These are phyloP conservation scores for Tricholoma terreum DNA, from an alignment of 768 basidiomycete genomes.

Conservation along the genomic window DNA sequence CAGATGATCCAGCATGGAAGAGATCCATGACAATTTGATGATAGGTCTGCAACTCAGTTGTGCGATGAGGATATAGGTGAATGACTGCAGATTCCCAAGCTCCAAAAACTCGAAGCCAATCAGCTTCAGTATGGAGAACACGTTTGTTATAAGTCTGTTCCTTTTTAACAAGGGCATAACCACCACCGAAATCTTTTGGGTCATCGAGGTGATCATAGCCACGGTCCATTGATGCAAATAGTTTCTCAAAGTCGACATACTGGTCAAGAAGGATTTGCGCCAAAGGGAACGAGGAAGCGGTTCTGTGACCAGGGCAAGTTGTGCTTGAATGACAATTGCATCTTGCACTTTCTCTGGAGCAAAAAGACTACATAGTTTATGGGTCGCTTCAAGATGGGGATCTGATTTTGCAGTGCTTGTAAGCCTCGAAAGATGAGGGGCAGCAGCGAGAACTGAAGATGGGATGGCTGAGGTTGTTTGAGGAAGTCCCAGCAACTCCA, in stretches of 20 bases:
- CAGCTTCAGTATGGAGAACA: slow-evolving; percentile 1
- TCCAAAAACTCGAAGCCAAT: slow-evolving; percentile 13
- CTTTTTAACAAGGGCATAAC: neutral
- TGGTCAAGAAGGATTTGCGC: slow-evolving; percentile 11
- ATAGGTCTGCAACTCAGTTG: slow-evolving; percentile 1
- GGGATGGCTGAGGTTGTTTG: neutral
- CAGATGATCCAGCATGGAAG: slow-evolving; percentile 7
- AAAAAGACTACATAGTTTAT: neutral
- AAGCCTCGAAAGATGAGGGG: neutral
- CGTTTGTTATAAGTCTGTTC: slow-evolving; percentile 1
- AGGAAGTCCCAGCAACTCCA: neutral
- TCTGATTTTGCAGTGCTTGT: neutral
- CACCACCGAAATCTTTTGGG: no score
- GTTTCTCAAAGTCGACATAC: slow-evolving; percentile 18
- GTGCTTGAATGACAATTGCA: neutral
- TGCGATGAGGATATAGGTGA: slow-evolving; percentile 12
- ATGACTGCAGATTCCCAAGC: slow-evolving; percentile 7
- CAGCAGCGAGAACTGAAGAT: neutral
- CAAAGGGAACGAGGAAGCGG: neutral
- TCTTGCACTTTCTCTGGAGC: neutral
- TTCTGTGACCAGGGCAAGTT: neutral
- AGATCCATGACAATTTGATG: no score
- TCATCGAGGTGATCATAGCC: slow-evolving; percentile 18
- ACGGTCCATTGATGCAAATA: slow-evolving; percentile 10
- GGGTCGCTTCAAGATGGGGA: no score